These are phyloP conservation scores for Lactarius pseudohatsudake DNA, from an alignment of 768 basidiomycete genomes.

Conservation along the genomic window DNA sequence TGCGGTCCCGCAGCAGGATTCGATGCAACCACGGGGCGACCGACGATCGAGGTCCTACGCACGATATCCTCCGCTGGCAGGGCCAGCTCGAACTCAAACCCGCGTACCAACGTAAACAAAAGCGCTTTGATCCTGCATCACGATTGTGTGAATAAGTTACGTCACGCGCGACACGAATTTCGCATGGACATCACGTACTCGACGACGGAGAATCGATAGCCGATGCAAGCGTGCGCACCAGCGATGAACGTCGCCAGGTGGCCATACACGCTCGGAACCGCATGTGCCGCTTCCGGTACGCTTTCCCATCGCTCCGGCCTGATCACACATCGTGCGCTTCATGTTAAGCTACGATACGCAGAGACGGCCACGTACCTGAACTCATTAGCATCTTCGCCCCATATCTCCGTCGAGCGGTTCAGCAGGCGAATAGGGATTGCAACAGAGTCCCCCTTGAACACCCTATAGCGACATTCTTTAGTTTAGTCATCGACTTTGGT, in stretches of 20 bases:
- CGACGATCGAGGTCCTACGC: slow-evolving; percentile 20
- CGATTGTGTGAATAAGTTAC: background rate
- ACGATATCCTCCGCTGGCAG: slow-evolving; percentile 24
- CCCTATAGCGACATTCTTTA: no score
- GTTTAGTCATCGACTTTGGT: background rate
- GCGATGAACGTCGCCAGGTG: slow-evolving; percentile 35
- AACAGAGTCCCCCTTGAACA: slow-evolving; percentile 28
- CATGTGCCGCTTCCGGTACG: slow-evolving; percentile 20
- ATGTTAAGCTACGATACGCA: background rate
- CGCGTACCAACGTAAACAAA: slow-evolving; percentile 31
- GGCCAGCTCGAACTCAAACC: slow-evolving; percentile 31
- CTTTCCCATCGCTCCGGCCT: slow-evolving; percentile 30
- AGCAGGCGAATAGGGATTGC: slow-evolving; percentile 32
- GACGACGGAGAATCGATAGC: slow-evolving; percentile 33
- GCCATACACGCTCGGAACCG: slow-evolving; percentile 24
- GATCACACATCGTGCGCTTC: background rate
- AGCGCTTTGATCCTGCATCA: slow-evolving; percentile 32
- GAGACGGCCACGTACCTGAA: slow-evolving; percentile 33
- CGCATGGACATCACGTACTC: slow-evolving; percentile 27
- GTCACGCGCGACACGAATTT: background rate
- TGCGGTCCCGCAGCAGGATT: slow-evolving; percentile 23
- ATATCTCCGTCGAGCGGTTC: slow-evolving; percentile 34
- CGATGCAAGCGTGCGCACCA: slow-evolving; percentile 35
- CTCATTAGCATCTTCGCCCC: slow-evolving; percentile 38
- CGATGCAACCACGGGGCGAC: slow-evolving; percentile 24